Evolutionary conservation across 305 asterid genomes (phyloP), one percentile per base, ranked within the genome.

Genomic region (Solanum chacoense): DNA sequence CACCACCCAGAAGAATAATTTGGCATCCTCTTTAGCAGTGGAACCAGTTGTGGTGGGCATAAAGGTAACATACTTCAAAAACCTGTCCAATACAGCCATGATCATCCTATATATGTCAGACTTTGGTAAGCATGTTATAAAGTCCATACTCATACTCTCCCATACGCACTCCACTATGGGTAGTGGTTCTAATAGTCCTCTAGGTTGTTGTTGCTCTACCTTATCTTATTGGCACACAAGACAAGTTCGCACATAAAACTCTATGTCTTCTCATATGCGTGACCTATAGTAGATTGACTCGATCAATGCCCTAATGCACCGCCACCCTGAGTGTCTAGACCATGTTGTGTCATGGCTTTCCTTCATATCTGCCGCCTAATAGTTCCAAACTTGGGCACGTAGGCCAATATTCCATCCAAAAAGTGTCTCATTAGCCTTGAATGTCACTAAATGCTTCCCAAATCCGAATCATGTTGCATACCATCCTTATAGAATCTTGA

Each of bases 281-380:
- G 65, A 50, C 4, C 10, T 6, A 6, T 50, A 50, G 2, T 50
- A 50, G 4, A 55, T 55, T 55, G 9, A 55, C 1, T 55, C 24
- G 0, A 55, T 6, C 65, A 50, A 0, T 55, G 3, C 65, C 24
- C 24, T 55, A 5, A 55, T 18, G 65, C 0, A 4, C 6, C 0
- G 1, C 10, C 1, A 0, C 10, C 65, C 10, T 10, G 10, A 0
- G 4, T 55, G 24, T 1, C 65, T 7, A 7, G 0, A 7, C n/a
- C 4, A 55, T 0, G 9, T 4, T 0, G 10, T 6, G 65, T 50
- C 22, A 3, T 50, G 9, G 10, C 1, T 50, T 3, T 16, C 1
- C 10, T 20, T 59, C 11, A 59, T 59, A 59, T 59, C 5, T 20
- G 2, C 26, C 11, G 2, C 69, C 69, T 59, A 8, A 59, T 7